Evolutionary conservation across 2,329 filamentous ascomycete species (phyloP).

Genomic region (Apiospora koreana): DNA sequence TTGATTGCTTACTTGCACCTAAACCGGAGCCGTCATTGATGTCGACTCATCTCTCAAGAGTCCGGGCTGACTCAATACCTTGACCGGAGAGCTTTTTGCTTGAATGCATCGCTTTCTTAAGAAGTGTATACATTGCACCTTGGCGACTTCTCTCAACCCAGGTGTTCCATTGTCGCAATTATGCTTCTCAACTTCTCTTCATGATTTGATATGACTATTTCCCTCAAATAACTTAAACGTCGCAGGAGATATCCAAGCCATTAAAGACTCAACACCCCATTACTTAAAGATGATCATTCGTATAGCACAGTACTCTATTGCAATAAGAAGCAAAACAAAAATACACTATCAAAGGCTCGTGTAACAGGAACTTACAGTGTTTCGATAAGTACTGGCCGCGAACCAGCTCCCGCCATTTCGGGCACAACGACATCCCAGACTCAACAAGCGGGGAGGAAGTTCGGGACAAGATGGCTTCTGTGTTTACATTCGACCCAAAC

Average conservation of each 20-base stretch:
- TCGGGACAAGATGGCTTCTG: constrained; percentile 72
- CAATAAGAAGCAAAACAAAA: not conserved
- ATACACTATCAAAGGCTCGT: not conserved
- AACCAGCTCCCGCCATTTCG: not conserved
- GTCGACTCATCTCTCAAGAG: constrained; percentile 1
- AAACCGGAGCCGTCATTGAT: not conserved
- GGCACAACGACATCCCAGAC: not conserved
- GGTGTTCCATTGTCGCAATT: not conserved
- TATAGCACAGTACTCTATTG: not conserved
- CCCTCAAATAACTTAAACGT: not conserved
- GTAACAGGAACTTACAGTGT: not conserved
- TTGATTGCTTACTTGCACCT: not conserved
- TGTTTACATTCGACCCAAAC: constrained; percentile 93
- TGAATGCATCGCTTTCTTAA: not conserved
- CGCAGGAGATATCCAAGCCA: not conserved
- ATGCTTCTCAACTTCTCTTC: not conserved
- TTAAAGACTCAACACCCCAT: not conserved
- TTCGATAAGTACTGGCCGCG: not conserved
- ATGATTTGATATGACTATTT: not conserved
- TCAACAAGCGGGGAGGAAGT: not conserved
- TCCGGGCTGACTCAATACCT: not conserved
- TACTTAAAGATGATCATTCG: not conserved
- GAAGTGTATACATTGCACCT: not conserved
- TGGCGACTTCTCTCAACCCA: not conserved
- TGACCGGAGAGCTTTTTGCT: not conserved